Base-by-base conservation (phyloP, 2,329 filamentous ascomycete species). In the Cercospora brassicicola region DNA sequence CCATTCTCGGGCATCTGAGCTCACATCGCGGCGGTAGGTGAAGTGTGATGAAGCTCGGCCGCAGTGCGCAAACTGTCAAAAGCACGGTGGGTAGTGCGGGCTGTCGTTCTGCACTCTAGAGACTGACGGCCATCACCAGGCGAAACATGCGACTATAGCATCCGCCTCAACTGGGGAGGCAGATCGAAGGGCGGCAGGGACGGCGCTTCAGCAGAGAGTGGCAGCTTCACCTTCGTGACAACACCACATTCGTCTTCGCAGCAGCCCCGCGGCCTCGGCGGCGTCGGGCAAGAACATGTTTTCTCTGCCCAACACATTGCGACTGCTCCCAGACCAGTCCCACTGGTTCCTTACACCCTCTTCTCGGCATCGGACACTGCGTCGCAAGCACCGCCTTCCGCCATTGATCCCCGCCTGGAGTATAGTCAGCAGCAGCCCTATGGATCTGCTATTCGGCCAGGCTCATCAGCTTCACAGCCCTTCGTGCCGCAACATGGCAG, bases 41-140 rank as follows among this genome's bases (percentile, higher is more conserved):
- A 94, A 94, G 83, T 94, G 91, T 80, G 91, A 90, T 70, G 92
- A 94, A 78, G 89, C 91, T 76, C 90, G 90, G 72, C 91, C 92
- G 13, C 81, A 79, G 69, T 94, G 92, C 79, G 75, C 85, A 59
- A 93, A 93, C 76, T 94, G 92, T 79, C 84, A 88, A 73, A 88
- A 88, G 69, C 73, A 64, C 30, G 89, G 88, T 69, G 90, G 92
- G 76, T 81, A 82, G 51, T 94, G 31, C 51, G 31, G 23, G 36
- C 26, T 64, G 48, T 23, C 20, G 88, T 89, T 71, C 74, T 7
- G 10, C 45, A 23, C 26, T 5, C 61, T 53, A 88, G 89, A 69
- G 39, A 53, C 60, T 62, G 60, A 62, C 42, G 10, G 18, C 23
- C 39, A 2, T 10, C 15, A 2, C n/a, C 42, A 62, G 60, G 60